Evolutionary conservation across 1,284 basidiomycete species (phyloP).

Genomic region (Rhodotorula sp.): DNA sequence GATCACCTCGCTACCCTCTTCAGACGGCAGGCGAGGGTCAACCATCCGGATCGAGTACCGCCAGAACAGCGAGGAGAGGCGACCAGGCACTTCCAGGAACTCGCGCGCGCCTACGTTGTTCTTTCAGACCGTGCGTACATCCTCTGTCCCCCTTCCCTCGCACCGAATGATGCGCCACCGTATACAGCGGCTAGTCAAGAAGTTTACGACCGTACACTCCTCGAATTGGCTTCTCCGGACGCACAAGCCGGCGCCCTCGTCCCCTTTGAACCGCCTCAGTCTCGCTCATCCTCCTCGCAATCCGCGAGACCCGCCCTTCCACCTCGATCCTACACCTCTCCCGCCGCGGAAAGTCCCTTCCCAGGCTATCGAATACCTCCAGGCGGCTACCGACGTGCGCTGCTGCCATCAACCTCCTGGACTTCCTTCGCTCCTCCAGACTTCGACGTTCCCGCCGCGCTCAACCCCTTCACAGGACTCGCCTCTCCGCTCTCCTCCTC

Average conservation of each 20-base stretch:
- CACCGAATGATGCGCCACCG: rapidly evolving
- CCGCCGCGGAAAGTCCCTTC: neutral
- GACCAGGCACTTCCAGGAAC: neutral
- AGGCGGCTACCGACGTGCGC: constrained; percentile 4
- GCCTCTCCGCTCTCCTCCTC: neutral
- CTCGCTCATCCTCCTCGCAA: neutral
- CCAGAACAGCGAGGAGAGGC: neutral
- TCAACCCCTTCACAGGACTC: neutral
- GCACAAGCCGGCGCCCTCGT: neutral
- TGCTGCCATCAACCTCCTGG: too few species aligned
- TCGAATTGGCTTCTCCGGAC: neutral
- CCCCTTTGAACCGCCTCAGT: neutral
- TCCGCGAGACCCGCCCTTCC: neutral
- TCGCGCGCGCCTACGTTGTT: neutral
- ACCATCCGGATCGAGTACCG: constrained; percentile 10
- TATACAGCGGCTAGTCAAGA: neutral
- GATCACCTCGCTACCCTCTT: neutral
- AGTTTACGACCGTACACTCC: constrained; percentile 6
- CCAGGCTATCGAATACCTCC: constrained; percentile 12
- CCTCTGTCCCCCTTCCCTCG: neutral
- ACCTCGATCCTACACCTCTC: neutral
- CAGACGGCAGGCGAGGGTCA: constrained; percentile 4
- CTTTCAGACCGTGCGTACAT: neutral
- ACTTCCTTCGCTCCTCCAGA: neutral
- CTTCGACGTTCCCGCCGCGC: neutral